phyloP scores from a whole-genome alignment of 2,329 filamentous ascomycete genomes.

The Colletotrichum lentis region DNA sequence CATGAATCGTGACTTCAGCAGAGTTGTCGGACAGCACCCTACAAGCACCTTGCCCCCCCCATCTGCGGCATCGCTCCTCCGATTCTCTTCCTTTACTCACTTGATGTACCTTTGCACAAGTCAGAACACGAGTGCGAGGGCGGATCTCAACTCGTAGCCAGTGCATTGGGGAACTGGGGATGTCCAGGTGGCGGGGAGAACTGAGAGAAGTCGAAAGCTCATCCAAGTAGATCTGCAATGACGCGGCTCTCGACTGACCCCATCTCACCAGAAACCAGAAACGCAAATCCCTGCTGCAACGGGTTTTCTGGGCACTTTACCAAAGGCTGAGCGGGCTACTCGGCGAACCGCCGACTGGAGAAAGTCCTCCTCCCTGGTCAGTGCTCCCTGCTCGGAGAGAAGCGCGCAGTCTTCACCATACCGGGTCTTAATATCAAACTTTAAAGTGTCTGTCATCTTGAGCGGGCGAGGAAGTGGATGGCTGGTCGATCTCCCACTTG shows the following conservation, averaged over 20 bases:
- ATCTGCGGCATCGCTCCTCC: neutral
- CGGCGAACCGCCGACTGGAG: neutral
- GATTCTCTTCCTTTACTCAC: neutral
- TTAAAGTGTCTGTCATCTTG: neutral
- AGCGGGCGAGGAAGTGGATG: neutral
- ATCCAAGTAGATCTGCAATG: neutral
- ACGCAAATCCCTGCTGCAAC: neutral
- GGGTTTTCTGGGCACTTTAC: neutral
- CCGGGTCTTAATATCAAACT: neutral
- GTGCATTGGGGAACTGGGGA: neutral
- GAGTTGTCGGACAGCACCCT: slow-evolving; percentile 13
- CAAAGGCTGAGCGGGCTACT: neutral
- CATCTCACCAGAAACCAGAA: neutral
- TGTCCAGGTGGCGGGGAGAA: neutral
- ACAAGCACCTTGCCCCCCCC: neutral
- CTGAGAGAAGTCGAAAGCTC: neutral
- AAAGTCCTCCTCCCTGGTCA: slow-evolving; percentile 6
- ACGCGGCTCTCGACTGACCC: too few relatives aligned
- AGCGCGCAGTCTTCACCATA: neutral
- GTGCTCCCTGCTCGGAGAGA: neutral
- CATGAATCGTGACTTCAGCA: slow-evolving; percentile 17
- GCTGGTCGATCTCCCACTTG: neutral
- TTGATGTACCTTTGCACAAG: slow-evolving; percentile 1
- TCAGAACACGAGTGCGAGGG: slow-evolving; percentile 1
- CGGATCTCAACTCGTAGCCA: neutral